Percentiles rank a stretch among this genome's conserved stretches.
Evolutionary conservation across 1,284 basidiomycete genomes (phyloP).

Genomic region (Lignosus rhinocerotis): DNA sequence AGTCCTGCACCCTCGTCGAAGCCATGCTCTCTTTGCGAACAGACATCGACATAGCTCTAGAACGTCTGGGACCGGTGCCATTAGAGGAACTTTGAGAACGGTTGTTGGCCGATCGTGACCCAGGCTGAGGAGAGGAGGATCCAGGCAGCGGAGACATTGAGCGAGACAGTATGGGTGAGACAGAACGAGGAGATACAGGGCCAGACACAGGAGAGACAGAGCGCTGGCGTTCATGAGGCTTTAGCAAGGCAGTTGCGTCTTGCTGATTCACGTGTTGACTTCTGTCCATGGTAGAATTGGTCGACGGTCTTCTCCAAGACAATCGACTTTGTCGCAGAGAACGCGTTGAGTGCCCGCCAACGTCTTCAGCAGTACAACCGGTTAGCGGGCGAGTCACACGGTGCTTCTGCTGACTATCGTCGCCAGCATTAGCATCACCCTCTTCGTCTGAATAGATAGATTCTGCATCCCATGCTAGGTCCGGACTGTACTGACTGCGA

Average conservation of each 20-base stretch:
- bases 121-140: neutral
- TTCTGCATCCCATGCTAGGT: conserved; percentile 13
- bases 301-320: conserved; percentile 10
- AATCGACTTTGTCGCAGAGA: conserved; percentile 8
- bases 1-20: neutral
- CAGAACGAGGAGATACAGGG: conserved; percentile 6
- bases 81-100: neutral
- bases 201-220: conserved; percentile 1
- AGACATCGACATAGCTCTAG: neutral
- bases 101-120: neutral
- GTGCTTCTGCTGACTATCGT: neutral
- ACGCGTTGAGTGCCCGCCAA: neutral
- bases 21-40: neutral
- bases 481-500: neutral
- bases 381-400: neutral
- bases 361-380: neutral
- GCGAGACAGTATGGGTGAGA: neutral
- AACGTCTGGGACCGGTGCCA: neutral
- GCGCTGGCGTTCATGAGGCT: neutral
- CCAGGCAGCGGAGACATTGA: neutral
- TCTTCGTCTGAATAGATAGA: conserved; percentile 22
- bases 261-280: neutral
- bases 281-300: neutral
- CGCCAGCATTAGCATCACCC: neutral
- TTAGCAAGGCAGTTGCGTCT: neutral